phyloP scores from a whole-genome alignment of 1,284 basidiomycete species.

The Puccinia horiana region DNA sequence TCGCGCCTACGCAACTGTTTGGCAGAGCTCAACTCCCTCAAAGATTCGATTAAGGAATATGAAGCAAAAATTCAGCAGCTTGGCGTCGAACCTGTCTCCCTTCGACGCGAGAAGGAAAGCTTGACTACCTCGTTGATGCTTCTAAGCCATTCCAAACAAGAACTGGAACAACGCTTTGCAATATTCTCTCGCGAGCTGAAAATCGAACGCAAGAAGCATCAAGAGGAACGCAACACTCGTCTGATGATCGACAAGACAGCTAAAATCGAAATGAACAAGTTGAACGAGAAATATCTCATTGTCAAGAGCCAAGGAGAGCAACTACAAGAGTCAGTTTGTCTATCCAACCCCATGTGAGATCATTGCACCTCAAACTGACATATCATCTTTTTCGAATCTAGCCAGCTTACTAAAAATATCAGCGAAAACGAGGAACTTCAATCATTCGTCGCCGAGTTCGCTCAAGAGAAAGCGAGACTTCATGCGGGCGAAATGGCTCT shows the following conservation, averaged over 20 bases:
- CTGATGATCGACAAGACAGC: background rate
- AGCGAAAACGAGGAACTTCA: background rate
- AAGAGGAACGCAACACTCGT: background rate
- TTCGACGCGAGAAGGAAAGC: background rate
- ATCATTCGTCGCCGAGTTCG: slow-evolving; percentile 1
- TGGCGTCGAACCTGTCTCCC: background rate
- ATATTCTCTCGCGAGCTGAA: background rate
- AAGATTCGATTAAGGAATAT: background rate
- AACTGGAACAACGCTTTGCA: background rate
- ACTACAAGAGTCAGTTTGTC: background rate
- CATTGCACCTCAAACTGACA: background rate
- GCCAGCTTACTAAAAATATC: background rate
- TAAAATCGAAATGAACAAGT: background rate
- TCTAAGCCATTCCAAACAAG: background rate
- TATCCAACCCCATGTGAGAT: background rate
- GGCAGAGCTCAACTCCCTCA: background rate
- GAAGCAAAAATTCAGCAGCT: background rate
- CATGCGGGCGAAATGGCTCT: background rate
- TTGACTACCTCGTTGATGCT: background rate
- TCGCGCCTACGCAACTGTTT: background rate
- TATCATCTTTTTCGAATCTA: background rate
- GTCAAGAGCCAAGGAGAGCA: background rate
- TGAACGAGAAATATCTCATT: background rate
- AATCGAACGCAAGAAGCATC: background rate
- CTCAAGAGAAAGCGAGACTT: background rate